A percentile compares a stretch with the other conserved stretches of the same genome.
Conservation (phyloP, 768 basidiomycete species). For the Candolleomyces efflorescens region DNA sequence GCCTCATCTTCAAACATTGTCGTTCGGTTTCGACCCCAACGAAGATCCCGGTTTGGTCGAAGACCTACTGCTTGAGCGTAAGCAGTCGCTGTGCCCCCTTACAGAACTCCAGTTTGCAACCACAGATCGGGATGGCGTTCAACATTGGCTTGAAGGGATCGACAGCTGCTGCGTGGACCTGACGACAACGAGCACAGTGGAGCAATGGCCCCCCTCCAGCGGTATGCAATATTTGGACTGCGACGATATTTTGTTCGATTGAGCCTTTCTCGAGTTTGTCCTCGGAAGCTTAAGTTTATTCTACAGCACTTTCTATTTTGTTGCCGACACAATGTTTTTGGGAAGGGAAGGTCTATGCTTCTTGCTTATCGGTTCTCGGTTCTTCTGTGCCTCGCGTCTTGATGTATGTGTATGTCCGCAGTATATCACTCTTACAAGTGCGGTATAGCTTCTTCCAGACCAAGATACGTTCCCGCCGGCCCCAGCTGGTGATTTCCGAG, state of each 20-base stretch:
- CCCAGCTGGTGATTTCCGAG: too few species aligned
- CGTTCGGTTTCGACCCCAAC: constrained; percentile 24
- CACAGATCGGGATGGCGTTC: constrained; percentile 13
- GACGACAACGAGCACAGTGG: background rate
- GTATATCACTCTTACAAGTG: too few species aligned
- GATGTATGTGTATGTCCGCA: too few species aligned
- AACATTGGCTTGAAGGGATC: background rate
- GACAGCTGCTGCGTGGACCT: background rate
- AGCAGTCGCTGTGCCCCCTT: constrained; percentile 22
- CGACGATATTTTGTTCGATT: constrained; percentile 21
- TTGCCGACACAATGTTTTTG: too few species aligned
- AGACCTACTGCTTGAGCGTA: constrained; percentile 22
- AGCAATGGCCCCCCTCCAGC: background rate
- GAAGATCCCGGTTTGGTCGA: constrained; percentile 23
- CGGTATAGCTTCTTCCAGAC: too few species aligned
- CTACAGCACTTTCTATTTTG: too few species aligned
- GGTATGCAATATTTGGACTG: constrained; percentile 18
- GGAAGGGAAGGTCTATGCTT: too few species aligned
- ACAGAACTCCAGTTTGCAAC: constrained; percentile 25
- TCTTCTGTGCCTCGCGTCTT: too few species aligned
- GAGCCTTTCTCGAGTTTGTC: too few species aligned
- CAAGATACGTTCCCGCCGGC: too few species aligned
- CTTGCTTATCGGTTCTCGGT: too few species aligned
- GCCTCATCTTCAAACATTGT: constrained; percentile 29
- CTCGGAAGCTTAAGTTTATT: too few species aligned